Evolutionary conservation across 1,284 basidiomycete genomes (phyloP).

Genomic region (Gomphus bonarii): DNA sequence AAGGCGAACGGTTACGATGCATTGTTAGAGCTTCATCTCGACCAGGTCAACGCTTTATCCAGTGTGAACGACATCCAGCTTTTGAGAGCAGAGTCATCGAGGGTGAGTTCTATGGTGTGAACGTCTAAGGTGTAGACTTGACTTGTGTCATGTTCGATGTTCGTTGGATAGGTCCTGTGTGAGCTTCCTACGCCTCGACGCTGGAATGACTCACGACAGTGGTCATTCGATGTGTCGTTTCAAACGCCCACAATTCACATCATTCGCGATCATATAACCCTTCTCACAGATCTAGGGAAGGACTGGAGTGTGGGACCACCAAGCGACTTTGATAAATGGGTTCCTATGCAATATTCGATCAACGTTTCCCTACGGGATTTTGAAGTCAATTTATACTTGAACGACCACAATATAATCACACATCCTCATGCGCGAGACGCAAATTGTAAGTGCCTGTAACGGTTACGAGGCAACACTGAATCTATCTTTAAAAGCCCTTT

Average conservation of each 20-base stretch:
- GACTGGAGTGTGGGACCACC: conserved; percentile 83
- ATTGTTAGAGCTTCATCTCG: conserved; percentile 72
- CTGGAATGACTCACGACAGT: conserved; percentile 53
- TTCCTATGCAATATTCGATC: conserved; percentile 72
- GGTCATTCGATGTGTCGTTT: conserved; percentile 65
- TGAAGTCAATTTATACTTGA: conserved; percentile 74
- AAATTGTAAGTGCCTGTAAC: conserved; percentile 48
- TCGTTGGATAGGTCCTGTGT: conserved; percentile 19
- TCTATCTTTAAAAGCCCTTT: conserved; percentile 43
- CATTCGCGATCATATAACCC: conserved; percentile 85
- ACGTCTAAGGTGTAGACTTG: conserved; percentile 9
- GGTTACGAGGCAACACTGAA: background rate
- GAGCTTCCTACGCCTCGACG: conserved; percentile 31
- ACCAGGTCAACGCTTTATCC: conserved; percentile 66
- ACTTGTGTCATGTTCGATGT: background rate
- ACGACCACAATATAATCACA: conserved; percentile 94
- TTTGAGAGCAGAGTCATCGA: conserved; percentile 6
- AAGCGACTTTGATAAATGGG: conserved; percentile 69
- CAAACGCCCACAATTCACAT: conserved; percentile 66
- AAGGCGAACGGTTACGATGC: conserved; percentile 67
- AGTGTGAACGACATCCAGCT: conserved; percentile 82
- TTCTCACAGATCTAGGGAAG: conserved; percentile 80
- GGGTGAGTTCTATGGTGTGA: background rate
- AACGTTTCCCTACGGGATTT: conserved; percentile 67
- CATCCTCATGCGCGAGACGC: conserved; percentile 68